Conservation (phyloP, 2,329 filamentous ascomycete species). For the Emmonsiellopsis sp. region DNA sequence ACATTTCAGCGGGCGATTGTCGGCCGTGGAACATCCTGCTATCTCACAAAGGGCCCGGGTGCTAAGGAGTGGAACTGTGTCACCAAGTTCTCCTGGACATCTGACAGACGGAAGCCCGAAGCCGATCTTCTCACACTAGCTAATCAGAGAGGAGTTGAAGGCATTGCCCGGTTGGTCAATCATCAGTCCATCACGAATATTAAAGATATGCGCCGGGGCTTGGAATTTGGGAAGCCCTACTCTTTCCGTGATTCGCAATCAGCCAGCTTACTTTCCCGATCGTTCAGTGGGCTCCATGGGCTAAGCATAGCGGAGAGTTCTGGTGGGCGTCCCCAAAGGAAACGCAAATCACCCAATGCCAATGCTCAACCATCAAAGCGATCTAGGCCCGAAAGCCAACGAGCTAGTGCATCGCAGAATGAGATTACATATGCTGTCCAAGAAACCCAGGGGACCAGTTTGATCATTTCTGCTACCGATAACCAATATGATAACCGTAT, state of each 20-base stretch:
- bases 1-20: slow-evolving; percentile 12
- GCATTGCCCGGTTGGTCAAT: slow-evolving; percentile 20
- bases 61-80: slow-evolving; percentile 15
- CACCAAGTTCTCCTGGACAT: slow-evolving; percentile 26
- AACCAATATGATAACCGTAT: slow-evolving; percentile 20
- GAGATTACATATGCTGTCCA: slow-evolving; percentile 3
- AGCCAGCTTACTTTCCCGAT: not conserved
- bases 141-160: slow-evolving; percentile 17
- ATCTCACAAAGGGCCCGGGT: slow-evolving; percentile 9
- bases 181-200: slow-evolving; percentile 20
- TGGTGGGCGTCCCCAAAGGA: too few species aligned
- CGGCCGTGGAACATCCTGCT: slow-evolving; percentile 18
- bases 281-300: not conserved
- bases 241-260: slow-evolving; percentile 9
- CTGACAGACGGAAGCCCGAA: slow-evolving; percentile 19
- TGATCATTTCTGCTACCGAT: slow-evolving; percentile 2
- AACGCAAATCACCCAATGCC: slow-evolving; percentile 4
- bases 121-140: slow-evolving; percentile 18
- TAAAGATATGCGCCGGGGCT: slow-evolving; percentile 14
- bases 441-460: not conserved
- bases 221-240: slow-evolving; percentile 17
- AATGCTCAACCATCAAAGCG: slow-evolving; percentile 1
- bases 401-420: not conserved
- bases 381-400: not conserved
- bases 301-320: too few species aligned